phyloP scores from a whole-genome alignment of 805 yeast genomes.

The Kazachstania martiniae region DNA sequence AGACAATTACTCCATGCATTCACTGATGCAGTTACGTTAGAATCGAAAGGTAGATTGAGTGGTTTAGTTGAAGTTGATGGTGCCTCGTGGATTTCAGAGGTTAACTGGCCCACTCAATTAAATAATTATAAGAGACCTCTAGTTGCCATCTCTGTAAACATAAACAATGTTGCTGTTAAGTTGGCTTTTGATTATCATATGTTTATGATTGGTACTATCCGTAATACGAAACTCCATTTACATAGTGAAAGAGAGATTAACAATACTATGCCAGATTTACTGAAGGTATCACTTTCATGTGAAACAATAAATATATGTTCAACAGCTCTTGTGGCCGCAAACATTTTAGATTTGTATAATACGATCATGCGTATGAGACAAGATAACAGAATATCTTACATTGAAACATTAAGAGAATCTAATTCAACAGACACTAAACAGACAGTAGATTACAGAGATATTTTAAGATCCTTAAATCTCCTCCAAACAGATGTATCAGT shows the following conservation, averaged over 20 bases:
- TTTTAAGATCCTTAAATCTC: slow-evolving; percentile 22
- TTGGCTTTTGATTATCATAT: slow-evolving; percentile 78
- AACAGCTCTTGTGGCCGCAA: slow-evolving; percentile 81
- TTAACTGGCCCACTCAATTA: slow-evolving; percentile 53
- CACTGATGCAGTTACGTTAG: slow-evolving; percentile 38
- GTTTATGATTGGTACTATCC: slow-evolving; percentile 53
- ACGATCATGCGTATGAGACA: slow-evolving; percentile 61
- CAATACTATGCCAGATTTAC: slow-evolving; percentile 44
- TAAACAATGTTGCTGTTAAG: slow-evolving; percentile 46
- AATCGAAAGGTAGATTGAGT: slow-evolving; percentile 70
- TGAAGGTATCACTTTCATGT: slow-evolving; percentile 41
- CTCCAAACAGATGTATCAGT: slow-evolving; percentile 63
- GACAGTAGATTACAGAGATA: slow-evolving; percentile 19
- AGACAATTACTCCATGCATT: slow-evolving; percentile 62
- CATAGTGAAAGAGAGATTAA: slow-evolving; percentile 53
- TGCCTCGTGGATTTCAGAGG: slow-evolving; percentile 48
- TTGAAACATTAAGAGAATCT: slow-evolving; percentile 61
- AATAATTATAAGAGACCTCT: slow-evolving; percentile 48
- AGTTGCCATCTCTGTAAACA: slow-evolving; percentile 48
- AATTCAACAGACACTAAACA: slow-evolving; percentile 21
- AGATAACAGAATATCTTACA: slow-evolving; percentile 62
- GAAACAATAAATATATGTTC: slow-evolving; percentile 49
- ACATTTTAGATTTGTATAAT: slow-evolving; percentile 64
- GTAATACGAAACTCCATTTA: slow-evolving; percentile 40
- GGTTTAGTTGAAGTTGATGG: slow-evolving; percentile 47